phyloP scores from a whole-genome alignment of 176 grass and related monocot genomes.

The Juncus inflexus region DNA sequence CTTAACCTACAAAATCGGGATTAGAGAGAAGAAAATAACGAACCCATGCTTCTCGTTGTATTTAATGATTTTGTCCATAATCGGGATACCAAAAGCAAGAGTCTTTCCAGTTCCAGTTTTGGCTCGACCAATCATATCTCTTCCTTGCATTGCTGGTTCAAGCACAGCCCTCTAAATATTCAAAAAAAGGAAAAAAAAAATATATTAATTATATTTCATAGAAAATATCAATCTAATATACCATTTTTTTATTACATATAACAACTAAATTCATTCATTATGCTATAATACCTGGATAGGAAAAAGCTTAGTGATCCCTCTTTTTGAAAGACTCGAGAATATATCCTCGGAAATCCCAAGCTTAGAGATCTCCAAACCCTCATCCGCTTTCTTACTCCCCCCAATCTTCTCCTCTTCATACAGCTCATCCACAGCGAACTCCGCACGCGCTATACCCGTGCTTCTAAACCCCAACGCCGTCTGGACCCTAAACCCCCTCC shows the following conservation, averaged over 20 bases:
- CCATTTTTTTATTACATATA: not conserved
- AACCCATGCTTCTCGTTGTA: constrained; percentile 83
- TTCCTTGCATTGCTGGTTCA: constrained; percentile 96
- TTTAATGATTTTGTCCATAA: constrained; percentile 75
- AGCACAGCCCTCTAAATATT: constrained; percentile 65
- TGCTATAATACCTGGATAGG: constrained; percentile 68
- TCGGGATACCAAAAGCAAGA: constrained; percentile 97
- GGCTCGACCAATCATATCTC: constrained; percentile 89
- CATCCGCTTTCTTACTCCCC: constrained; percentile 11
- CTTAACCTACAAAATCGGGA: no score
- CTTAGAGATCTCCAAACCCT: constrained; percentile 64
- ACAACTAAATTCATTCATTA: not conserved
- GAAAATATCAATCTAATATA: not conserved
- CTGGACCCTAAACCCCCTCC: constrained; percentile 42
- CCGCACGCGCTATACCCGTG: constrained; percentile 19
- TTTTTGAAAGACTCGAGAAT: constrained; percentile 54
- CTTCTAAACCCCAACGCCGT: constrained; percentile 37
- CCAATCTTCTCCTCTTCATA: constrained; percentile 38
- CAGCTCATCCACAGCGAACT: constrained; percentile 45
- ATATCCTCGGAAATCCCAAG: constrained; percentile 74
- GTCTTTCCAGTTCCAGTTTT: constrained; percentile 91
- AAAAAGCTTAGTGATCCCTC: constrained; percentile 80
- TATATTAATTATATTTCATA: constrained; percentile 4
- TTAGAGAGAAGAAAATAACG: constrained; percentile 26
- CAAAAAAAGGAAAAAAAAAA: constrained; percentile 4